A percentile compares a stretch with the other conserved stretches of the same genome.
phyloP scores from a whole-genome alignment of 352 stramenopile species.

The Globisporangium polare region DNA sequence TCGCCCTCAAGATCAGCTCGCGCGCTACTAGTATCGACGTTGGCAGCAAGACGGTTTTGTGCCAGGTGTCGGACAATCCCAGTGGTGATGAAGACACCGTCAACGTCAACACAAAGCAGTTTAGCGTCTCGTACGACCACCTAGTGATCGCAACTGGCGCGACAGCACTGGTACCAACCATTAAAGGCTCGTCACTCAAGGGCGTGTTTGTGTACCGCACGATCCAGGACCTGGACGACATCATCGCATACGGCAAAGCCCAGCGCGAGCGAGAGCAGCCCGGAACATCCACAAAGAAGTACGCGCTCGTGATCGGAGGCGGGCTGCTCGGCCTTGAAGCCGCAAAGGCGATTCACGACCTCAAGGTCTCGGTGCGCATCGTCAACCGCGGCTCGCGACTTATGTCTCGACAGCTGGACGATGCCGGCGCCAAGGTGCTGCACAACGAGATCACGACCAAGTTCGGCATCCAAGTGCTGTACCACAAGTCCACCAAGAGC shows the following conservation, averaged over 20 bases:
- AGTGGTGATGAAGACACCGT: constrained; percentile 8
- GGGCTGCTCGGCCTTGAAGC: constrained; percentile 85
- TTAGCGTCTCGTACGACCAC: constrained; percentile 80
- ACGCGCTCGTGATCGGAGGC: constrained; percentile 56
- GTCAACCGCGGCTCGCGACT: constrained; percentile 90
- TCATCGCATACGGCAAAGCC: constrained; percentile 81
- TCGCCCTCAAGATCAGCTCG: constrained; percentile 77
- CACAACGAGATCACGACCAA: constrained; percentile 87
- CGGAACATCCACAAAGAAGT: constrained; percentile 22
- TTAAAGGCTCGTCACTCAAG: constrained; percentile 72
- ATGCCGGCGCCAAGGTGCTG: constrained; percentile 86
- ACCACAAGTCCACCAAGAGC: constrained; percentile 78
- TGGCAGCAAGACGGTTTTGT: constrained; percentile 64
- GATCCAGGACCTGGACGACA: constrained; percentile 88
- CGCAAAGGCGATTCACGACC: constrained; percentile 89
- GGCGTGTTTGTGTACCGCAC: constrained; percentile 94
- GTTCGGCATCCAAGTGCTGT: constrained; percentile 86
- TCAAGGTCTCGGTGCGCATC: constrained; percentile 85
- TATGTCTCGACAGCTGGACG: constrained; percentile 92
- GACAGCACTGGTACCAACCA: constrained; percentile 83
- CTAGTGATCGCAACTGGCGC: constrained; percentile 89
- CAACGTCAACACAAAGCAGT: constrained; percentile 32
- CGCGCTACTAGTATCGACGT: constrained; percentile 79
- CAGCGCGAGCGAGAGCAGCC: constrained; percentile 23
- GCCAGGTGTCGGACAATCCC: constrained; percentile 7